A percentile compares a stretch with the other conserved stretches of the same genome.
Evolutionary conservation across 139 green algal genomes (phyloP).

Genomic region (Micractinium conductrix): DNA sequence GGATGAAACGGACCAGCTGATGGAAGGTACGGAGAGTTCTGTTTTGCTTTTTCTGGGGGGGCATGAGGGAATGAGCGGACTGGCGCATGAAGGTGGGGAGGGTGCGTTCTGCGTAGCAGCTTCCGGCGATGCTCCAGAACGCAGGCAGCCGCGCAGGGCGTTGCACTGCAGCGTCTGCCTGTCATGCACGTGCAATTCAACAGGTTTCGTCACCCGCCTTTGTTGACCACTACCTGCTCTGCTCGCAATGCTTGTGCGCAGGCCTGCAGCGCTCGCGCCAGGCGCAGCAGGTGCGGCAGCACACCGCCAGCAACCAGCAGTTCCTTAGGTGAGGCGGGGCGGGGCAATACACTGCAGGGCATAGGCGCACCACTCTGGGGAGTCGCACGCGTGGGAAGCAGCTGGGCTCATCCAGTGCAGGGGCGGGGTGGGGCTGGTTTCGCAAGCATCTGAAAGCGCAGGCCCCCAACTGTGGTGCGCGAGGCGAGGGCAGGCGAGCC

Average conservation of each 20-base stretch:
- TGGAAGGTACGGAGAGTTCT: slow-evolving; percentile 16
- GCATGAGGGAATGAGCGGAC: no score
- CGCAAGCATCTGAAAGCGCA: no score
- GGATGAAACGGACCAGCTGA: slow-evolving; percentile 37
- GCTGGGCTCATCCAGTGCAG: no score
- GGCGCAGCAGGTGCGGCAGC: neutral
- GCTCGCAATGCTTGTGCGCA: neutral
- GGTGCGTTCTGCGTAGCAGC: no score
- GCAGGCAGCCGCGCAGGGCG: no score
- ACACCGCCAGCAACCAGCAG: slow-evolving; percentile 22
- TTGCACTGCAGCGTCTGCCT: neutral
- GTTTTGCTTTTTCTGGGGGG: neutral
- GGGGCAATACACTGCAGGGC: neutral
- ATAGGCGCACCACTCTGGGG: neutral
- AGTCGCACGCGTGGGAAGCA: neutral
- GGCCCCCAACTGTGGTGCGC: no score
- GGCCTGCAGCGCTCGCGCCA: slow-evolving; percentile 8
- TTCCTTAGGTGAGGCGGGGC: slow-evolving; percentile 3
- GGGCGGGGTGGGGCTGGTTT: no score
- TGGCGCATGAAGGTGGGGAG: no score
- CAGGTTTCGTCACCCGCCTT: no score
- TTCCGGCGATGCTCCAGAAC: no score
- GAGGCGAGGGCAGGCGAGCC: no score
- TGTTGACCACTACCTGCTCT: neutral
- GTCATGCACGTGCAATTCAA: no score